These are phyloP conservation scores for Chamaecyparis obtusa DNA, from an alignment of 75 land plant genomes.

Conservation along the genomic window DNA sequence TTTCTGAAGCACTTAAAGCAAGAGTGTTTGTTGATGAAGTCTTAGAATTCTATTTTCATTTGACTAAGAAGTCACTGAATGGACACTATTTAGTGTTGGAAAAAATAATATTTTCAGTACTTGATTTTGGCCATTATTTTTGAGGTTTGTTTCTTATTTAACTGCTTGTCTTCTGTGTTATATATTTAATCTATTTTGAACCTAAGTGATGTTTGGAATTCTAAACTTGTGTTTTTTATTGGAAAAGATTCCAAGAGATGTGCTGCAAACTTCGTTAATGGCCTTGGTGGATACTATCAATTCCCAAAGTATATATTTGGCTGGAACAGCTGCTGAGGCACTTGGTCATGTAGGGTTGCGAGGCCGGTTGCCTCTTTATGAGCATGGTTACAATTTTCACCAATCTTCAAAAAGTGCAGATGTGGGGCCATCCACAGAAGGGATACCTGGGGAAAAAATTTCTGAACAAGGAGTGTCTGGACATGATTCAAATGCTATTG, in stretches of 20 bases:
- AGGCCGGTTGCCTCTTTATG: constrained; percentile 43
- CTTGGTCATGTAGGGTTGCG: constrained; percentile 93
- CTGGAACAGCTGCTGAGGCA: constrained; percentile 86
- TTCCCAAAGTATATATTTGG: constrained; percentile 57
- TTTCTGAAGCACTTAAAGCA: not conserved
- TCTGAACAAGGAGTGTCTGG: not conserved
- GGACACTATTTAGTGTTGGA: not conserved
- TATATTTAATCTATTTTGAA: not conserved
- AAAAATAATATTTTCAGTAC: not conserved
- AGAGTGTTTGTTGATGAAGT: not conserved
- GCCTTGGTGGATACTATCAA: constrained; percentile 53
- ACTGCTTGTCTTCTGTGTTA: not conserved
- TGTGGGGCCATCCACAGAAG: not conserved
- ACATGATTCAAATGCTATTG: not conserved
- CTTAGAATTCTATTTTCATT: not conserved
- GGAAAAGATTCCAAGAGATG: constrained; percentile 49
- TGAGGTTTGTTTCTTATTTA: not conserved
- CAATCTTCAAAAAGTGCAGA: not conserved
- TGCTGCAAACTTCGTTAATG: constrained; percentile 33
- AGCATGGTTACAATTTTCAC: constrained; percentile 11
- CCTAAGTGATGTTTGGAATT: not conserved
- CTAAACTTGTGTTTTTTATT: not conserved
- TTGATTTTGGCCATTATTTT: not conserved
- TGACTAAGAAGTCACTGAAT: not conserved
- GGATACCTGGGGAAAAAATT: not conserved